These are phyloP conservation scores for Geotrichum candidum DNA, from an alignment of 1,139 yeast genomes.

Conservation along the genomic window DNA sequence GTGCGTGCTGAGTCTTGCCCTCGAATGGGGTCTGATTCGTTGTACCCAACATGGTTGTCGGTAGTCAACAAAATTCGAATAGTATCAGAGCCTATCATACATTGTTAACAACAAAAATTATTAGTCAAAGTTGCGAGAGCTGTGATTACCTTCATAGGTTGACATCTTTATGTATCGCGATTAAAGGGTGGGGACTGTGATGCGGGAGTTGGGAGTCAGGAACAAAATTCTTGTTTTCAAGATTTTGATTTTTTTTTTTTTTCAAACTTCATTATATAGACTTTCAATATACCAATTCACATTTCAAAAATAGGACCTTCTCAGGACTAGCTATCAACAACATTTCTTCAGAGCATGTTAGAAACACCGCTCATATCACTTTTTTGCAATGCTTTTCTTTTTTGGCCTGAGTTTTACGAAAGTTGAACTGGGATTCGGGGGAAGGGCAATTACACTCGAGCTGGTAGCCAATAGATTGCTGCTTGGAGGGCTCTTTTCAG, in stretches of 20 bases:
- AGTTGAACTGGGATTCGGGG: neutral
- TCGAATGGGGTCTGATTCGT: constrained; percentile 81
- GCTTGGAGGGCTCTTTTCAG: neutral
- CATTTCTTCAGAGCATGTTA: neutral
- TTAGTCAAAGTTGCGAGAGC: neutral
- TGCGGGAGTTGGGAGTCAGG: neutral
- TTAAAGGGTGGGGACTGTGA: neutral
- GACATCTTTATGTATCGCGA: neutral
- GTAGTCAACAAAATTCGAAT: constrained; percentile 78
- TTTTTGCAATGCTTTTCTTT: neutral
- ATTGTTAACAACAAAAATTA: neutral
- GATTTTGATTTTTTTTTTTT: neutral
- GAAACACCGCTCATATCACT: neutral
- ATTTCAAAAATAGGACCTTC: neutral
- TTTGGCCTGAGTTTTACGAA: neutral
- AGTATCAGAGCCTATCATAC: constrained; percentile 42
- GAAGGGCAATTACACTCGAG: neutral
- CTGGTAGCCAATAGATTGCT: neutral
- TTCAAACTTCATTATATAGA: neutral
- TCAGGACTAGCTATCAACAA: neutral
- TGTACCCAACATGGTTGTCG: constrained; percentile 94
- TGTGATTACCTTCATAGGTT: neutral
- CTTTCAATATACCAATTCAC: too few species aligned
- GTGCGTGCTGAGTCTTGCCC: constrained; percentile 89
- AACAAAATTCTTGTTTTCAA: neutral